Evolutionary conservation across 140 eudicot species (phyloP).

Genomic region (Oenanthe javanica): DNA sequence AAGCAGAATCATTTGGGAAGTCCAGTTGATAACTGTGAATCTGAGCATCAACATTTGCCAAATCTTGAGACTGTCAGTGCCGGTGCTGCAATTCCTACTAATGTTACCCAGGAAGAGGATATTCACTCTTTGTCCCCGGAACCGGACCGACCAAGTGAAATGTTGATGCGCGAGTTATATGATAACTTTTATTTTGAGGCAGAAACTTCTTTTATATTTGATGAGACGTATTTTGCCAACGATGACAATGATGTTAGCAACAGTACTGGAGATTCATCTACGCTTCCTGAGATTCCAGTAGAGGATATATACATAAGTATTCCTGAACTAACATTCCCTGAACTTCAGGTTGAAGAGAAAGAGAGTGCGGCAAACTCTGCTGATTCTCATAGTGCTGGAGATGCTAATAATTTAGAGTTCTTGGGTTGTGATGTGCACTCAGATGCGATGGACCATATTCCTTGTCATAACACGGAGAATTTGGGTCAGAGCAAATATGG

Average conservation of each 20-base stretch:
- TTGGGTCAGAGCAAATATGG: conserved; percentile 26
- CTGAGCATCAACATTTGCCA: conserved; percentile 13
- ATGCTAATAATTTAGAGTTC: neutral
- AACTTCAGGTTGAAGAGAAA: conserved; percentile 9
- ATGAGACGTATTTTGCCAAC: conserved; percentile 12
- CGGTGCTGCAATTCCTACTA: neutral
- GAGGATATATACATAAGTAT: conserved; percentile 16
- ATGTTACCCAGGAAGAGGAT: conserved; percentile 10
- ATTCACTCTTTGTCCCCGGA: conserved; percentile 13
- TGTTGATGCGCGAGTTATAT: conserved; percentile 19
- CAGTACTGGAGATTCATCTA: conserved; percentile 15
- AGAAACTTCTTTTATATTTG: conserved; percentile 18
- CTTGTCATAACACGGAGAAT: conserved; percentile 13
- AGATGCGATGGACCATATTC: conserved; percentile 17
- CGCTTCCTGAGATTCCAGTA: conserved; percentile 19
- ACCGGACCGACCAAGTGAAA: conserved; percentile 25
- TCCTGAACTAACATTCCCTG: conserved; percentile 18
- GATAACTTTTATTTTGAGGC: conserved; percentile 28
- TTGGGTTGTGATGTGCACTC: neutral
- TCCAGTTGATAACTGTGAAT: conserved; percentile 16
- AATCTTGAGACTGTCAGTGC: conserved; percentile 9
- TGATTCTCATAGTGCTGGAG: neutral
- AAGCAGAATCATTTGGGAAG: conserved; percentile 4
- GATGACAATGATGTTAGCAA: conserved; percentile 11
- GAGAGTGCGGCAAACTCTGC: neutral